Conservation (phyloP, 2,329 filamentous ascomycete genomes). For the Pseudohalonectria lignicola region DNA sequence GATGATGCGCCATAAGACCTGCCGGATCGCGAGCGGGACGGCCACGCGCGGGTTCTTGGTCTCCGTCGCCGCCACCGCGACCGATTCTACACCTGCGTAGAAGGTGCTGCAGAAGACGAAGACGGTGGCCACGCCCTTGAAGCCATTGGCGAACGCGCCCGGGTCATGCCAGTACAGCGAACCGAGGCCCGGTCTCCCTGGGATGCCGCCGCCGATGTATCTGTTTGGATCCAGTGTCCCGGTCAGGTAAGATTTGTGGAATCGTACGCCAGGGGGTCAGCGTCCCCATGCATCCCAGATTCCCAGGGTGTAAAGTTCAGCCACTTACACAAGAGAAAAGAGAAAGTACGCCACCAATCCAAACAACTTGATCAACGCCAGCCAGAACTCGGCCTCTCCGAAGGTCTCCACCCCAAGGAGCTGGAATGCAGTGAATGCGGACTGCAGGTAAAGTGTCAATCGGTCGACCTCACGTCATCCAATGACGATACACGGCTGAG, state of each 20-base stretch:
- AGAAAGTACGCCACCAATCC: constrained; percentile 63
- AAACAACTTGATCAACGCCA: constrained; percentile 60
- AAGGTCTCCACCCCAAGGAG: constrained; percentile 64
- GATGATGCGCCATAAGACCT: constrained; percentile 50
- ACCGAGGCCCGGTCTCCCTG: constrained; percentile 50
- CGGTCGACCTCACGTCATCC: background rate
- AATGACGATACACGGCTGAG: no score
- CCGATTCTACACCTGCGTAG: constrained; percentile 55
- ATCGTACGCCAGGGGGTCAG: background rate
- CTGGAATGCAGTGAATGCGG: constrained; percentile 55
- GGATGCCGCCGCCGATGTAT: constrained; percentile 56
- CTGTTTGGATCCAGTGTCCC: constrained; percentile 9
- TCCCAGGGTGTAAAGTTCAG: background rate
- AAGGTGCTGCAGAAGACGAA: constrained; percentile 62
- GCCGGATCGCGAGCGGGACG: constrained; percentile 46
- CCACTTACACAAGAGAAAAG: constrained; percentile 51
- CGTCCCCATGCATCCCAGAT: background rate
- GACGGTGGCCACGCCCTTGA: constrained; percentile 53
- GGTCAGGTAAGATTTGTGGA: background rate
- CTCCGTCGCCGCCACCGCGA: constrained; percentile 53
- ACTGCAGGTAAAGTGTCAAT: constrained; percentile 12
- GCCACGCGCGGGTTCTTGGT: constrained; percentile 45
- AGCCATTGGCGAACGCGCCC: constrained; percentile 59
- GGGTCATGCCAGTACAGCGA: constrained; percentile 64
- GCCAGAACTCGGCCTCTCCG: constrained; percentile 72